Evolutionary conservation across 345 rosid species (phyloP), one percentile per base, ranked within the genome.

Genomic region (Geranium brycei): DNA sequence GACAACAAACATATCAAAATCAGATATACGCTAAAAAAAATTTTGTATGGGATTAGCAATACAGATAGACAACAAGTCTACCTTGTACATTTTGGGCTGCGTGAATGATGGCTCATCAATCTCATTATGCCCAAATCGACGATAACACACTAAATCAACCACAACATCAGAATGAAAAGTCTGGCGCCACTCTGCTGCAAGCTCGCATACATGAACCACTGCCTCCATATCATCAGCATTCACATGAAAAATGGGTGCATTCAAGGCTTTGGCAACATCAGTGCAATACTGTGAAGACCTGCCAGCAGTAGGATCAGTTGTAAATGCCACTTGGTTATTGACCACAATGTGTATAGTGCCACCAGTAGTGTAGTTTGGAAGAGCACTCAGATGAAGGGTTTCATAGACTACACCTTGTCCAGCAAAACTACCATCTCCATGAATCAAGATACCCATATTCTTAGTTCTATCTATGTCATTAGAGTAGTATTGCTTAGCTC

Each of bases 401-500:
- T 35, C 41, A 35, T 35, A 35, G 41, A 35, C 41, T 35, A 35
- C 41, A 35, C 41, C 41, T 35, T 35, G 41, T 35, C 41, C 41
- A 35, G 41, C 41, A 35, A 35, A 35, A 35, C 41, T 35, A 60
- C 78, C 78, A 67, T 75, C 78, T 8, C 78, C 78, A 19, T 75
- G 78, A 67, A 75, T 75, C 69, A 75, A 64, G 31, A 75, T 15
- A 16, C 75, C 74, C 75, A 75, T 75, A 62, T 75, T 70, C 65
- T 66, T 75, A 17, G 61, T 75, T 62, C 78, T 71, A 51, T 75
- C 66, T 12, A 16, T 8, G 61, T 75, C 78, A 47, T 70, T 71
- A 31, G 78, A 75, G 74, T 63, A 75, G 67, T 75, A 75, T 51
- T 75, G 78, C 57, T 75, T 75, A 17, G 75, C 78, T 63, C 78